These are phyloP conservation scores for Aphanomyces astaci DNA, from an alignment of 352 stramenopile species.

Conservation along the genomic window DNA sequence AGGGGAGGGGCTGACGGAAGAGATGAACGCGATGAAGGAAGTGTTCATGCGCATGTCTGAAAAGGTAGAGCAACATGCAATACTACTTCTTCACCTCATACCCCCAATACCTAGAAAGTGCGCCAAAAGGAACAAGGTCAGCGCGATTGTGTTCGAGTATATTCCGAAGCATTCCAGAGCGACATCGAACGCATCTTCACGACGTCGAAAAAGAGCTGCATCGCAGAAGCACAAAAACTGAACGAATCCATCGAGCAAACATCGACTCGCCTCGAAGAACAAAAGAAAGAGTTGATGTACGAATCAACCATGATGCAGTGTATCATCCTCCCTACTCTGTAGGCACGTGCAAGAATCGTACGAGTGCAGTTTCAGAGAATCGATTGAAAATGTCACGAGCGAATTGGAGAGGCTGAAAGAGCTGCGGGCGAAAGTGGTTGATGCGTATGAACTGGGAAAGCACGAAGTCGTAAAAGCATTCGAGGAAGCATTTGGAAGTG, in stretches of 20 bases:
- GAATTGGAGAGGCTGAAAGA: constrained; percentile 15
- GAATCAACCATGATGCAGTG: background rate
- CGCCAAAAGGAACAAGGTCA: constrained; percentile 27
- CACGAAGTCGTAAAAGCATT: constrained; percentile 9
- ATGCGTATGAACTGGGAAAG: constrained; percentile 1
- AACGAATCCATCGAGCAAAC: background rate
- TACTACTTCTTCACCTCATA: background rate
- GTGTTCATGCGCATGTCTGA: constrained; percentile 30
- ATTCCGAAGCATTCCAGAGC: constrained; percentile 25
- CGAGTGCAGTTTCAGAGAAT: constrained; percentile 5
- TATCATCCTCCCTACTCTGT: background rate
- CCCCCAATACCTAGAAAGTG: constrained; percentile 22
- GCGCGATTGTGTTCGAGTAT: constrained; percentile 27
- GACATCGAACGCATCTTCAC: constrained; percentile 25
- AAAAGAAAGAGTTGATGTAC: constrained; percentile 12
- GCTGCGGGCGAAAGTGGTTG: constrained; percentile 4
- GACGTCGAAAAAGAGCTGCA: background rate
- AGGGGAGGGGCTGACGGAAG: constrained; percentile 25
- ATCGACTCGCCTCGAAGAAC: background rate
- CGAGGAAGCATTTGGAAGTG: constrained; percentile 8
- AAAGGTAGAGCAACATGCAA: constrained; percentile 27
- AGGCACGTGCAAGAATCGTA: constrained; percentile 16
- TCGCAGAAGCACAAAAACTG: background rate
- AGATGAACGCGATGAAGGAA: constrained; percentile 31
- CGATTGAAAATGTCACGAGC: background rate